Evolutionary conservation across 192 early-diverging fungal genomes (phyloP).

Genomic region (Entomortierella chlamydospora): DNA sequence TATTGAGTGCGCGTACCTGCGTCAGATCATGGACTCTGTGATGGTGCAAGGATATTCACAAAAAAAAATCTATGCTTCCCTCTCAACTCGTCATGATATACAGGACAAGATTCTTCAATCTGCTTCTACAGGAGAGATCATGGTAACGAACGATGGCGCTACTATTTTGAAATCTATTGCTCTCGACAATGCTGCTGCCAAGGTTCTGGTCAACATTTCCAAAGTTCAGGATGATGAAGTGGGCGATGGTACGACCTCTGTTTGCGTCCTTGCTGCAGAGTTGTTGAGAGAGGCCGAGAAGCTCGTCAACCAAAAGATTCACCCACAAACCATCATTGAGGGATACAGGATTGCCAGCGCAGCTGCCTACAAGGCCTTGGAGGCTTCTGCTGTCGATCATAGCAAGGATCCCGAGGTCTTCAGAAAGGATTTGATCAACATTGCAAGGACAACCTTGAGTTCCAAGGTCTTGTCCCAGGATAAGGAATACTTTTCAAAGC

Average conservation of each 20-base stretch:
- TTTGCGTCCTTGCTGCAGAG: constrained; percentile 97
- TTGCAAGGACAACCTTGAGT: constrained; percentile 96
- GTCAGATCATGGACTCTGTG: no score
- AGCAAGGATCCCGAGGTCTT: constrained; percentile 77
- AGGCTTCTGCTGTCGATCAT: constrained; percentile 83
- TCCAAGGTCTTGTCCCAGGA: constrained; percentile 97
- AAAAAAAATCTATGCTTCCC: background rate
- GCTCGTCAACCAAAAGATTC: constrained; percentile 93
- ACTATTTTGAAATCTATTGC: constrained; percentile 99
- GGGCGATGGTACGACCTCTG: constrained; percentile 99
- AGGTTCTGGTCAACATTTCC: constrained; percentile 97
- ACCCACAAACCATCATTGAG: constrained; percentile 97
- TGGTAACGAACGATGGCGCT: constrained; percentile 98
- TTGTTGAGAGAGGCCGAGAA: constrained; percentile 93
- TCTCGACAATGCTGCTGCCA: constrained; percentile 98
- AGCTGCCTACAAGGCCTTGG: constrained; percentile 87
- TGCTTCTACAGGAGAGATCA: constrained; percentile 81
- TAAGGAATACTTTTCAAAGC: constrained; percentile 95
- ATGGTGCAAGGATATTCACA: background rate
- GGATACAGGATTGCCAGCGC: constrained; percentile 92
- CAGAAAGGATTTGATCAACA: constrained; percentile 93
- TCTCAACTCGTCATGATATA: background rate
- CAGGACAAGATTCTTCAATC: constrained; percentile 99
- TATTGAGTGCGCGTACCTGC: background rate
- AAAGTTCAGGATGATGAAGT: constrained; percentile 99